A percentile compares a stretch with the other conserved stretches of the same genome.
Conservation (phyloP, 2,329 filamentous ascomycete genomes). For the Colletotrichum acutatum region DNA sequence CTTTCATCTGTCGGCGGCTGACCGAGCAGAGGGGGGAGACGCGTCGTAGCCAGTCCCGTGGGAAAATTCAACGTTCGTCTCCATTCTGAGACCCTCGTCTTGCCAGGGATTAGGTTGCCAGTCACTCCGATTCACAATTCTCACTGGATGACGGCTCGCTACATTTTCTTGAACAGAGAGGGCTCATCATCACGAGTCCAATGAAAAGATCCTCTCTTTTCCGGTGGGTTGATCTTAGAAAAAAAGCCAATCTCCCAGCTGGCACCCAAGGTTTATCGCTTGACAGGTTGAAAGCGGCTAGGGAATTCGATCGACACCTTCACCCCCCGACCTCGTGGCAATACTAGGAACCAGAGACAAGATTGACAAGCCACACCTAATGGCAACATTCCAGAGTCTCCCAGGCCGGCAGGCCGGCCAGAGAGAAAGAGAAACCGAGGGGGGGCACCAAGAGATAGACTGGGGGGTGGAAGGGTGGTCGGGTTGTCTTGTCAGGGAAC, state of each 20-base stretch:
- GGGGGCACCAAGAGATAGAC: not conserved
- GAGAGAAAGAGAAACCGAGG: not conserved
- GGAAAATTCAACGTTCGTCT: not conserved
- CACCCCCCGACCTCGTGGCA: constrained; percentile 6
- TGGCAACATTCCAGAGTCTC: constrained; percentile 10
- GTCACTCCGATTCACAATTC: not conserved
- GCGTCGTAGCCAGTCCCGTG: not conserved
- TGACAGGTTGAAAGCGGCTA: not conserved
- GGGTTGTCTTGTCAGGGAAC: not conserved
- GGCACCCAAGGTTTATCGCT: not conserved
- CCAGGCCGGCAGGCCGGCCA: not conserved
- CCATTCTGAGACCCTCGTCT: not conserved
- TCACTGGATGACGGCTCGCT: not conserved
- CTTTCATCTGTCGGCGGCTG: constrained; percentile 13
- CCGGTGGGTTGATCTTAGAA: not conserved
- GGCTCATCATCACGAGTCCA: not conserved
- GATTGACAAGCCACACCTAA: constrained; percentile 12
- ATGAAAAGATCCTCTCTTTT: not conserved
- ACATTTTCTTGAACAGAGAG: not conserved
- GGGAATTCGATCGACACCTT: not conserved
- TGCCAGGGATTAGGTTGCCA: constrained; percentile 8
- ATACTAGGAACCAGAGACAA: constrained; percentile 13
- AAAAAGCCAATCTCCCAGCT: not conserved
- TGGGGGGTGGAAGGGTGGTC: too few relatives aligned
- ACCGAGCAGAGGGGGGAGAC: constrained; percentile 11